Conservation (phyloP, 169 alveolate genomes). For the Pseudocohnilembus persalinus region DNA sequence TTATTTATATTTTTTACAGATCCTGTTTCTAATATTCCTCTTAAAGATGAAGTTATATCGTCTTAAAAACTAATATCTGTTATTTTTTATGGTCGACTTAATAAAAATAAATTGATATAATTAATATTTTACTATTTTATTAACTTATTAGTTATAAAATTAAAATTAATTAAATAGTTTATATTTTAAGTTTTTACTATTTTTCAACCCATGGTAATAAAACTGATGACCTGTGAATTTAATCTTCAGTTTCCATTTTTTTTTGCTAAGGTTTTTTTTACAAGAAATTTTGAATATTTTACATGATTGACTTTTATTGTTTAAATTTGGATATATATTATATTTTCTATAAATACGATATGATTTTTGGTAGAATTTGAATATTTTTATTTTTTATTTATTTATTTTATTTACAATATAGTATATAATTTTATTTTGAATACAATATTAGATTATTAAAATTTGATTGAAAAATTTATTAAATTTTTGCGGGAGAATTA, state of each 20-base stretch:
- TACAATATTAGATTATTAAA: too few species aligned
- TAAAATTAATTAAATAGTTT: background rate
- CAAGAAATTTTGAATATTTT: background rate
- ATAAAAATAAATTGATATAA: background rate
- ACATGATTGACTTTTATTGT: background rate
- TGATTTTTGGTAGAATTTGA: too few species aligned
- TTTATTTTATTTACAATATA: too few species aligned
- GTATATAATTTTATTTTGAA: too few species aligned
- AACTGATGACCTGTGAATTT: background rate
- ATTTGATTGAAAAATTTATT: too few species aligned
- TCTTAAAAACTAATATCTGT: slow-evolving; percentile 68
- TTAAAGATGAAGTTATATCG: slow-evolving; percentile 66
- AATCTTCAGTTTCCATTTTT: background rate
- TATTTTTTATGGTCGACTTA: slow-evolving; percentile 74
- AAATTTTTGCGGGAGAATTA: too few species aligned
- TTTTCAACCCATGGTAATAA: slow-evolving; percentile 82
- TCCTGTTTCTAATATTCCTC: slow-evolving; percentile 44
- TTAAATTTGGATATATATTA: too few species aligned
- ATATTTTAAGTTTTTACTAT: slow-evolving; percentile 58
- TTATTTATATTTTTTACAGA: slow-evolving; percentile 10
- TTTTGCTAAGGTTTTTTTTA: background rate
- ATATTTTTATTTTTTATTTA: too few species aligned
- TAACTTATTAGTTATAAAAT: background rate
- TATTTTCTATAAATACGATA: too few species aligned
- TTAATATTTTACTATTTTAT: background rate